Evolutionary conservation across 345 rosid species (phyloP).

Genomic region (Psidium friedrichsthalianum): DNA sequence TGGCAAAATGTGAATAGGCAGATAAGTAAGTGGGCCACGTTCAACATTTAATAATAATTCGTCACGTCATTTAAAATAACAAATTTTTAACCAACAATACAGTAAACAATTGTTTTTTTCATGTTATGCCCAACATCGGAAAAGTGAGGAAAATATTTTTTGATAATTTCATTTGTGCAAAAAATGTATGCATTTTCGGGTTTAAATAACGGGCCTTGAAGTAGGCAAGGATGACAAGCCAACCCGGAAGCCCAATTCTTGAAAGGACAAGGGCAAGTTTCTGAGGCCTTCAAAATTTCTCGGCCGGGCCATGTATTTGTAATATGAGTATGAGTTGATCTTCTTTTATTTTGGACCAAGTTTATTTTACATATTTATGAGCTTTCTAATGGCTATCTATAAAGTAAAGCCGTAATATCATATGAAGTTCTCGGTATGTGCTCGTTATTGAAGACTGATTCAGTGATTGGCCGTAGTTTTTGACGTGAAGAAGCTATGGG

Average conservation of each 20-base stretch:
- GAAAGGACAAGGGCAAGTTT: not conserved
- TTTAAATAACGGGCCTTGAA: not conserved
- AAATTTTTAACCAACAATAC: not conserved
- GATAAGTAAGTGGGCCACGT: not conserved
- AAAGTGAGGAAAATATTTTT: not conserved
- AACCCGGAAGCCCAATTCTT: not conserved
- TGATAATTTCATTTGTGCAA: not conserved
- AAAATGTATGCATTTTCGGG: not conserved
- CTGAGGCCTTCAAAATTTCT: not conserved
- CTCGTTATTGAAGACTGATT: too few relatives aligned
- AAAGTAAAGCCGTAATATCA: too few relatives aligned
- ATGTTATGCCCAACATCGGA: not conserved
- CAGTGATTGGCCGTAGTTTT: too few relatives aligned
- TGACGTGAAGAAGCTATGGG: too few relatives aligned
- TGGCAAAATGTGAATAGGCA: not conserved
- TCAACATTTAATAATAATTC: not conserved
- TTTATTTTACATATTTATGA: not conserved
- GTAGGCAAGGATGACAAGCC: not conserved
- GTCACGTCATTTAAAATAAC: not conserved
- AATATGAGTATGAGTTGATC: not conserved
- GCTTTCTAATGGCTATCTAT: not conserved
- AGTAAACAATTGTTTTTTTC: not conserved
- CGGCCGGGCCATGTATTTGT: not conserved
- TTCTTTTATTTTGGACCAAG: not conserved
- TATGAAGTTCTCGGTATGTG: too few relatives aligned